Base-by-base conservation (phyloP, 495 filamentous ascomycete genomes). In the Cudoniella acicularis region DNA sequence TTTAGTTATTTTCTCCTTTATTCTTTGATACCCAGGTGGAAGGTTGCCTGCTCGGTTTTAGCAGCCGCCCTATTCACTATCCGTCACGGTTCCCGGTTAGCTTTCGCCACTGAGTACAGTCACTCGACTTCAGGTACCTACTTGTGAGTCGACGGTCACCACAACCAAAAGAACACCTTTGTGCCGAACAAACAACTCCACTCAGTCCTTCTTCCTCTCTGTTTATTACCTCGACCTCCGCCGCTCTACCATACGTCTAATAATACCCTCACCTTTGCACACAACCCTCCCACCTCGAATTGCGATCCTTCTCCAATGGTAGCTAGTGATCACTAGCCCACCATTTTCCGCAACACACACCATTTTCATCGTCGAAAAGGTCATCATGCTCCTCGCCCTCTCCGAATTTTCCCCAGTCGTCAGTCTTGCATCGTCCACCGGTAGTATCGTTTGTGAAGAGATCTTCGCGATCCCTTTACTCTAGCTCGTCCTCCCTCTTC, bases 361-460 rank as follows among this genome's bases (percentile, higher is more conserved):
- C 59, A 61, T 56, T 62, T 61, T 45, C 52, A 56, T 43, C 54
- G 60, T 61, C 62, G 66, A 65, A 68, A 65, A 67, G 59, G 62
- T 71, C 78, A 81, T 69, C 52, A 82, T 82, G 79, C 70, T 71
- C 74, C 63, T 82, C 79, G 74, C 66, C 72, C 70, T 68, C 71
- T 48, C 53, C 36, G 68, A 62, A 56, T 68, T 61, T 63, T 75
- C 74, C 71, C 77, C 80, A 81, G 80, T 83, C 79, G 80, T 74
- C 79, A 70, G 78, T 79, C 73, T 69, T 68, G 75, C 72, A 71
- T 72, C 72, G 78, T 81, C 76, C 63, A 72, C 77, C 78, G 77
- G 77, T 79, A 70, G 73, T 73, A 77, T 78, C 73, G 66, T 75
- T 74, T 69, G 77, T 79, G 73, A 73, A 78, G 74, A 72, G 67